Evolutionary conservation across 2,329 filamentous ascomycete species (phyloP).

Genomic region (Fusarium avenaceum): DNA sequence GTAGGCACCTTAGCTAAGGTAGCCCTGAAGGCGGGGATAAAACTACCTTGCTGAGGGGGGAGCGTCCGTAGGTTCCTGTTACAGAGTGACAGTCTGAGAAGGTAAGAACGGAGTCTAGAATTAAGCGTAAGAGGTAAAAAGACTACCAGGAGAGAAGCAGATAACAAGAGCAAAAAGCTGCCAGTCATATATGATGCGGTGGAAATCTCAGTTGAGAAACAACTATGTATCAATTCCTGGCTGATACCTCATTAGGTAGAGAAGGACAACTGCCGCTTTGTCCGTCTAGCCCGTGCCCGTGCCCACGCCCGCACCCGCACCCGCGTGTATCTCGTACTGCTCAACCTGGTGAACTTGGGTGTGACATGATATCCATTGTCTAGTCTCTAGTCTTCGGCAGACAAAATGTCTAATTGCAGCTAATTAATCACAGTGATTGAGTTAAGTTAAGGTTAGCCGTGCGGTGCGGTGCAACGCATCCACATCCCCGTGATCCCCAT

Average conservation of each 20-base stretch:
- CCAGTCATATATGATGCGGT: neutral
- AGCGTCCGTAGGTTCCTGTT: neutral
- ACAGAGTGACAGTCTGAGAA: neutral
- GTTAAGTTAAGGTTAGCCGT: neutral
- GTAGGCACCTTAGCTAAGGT: neutral
- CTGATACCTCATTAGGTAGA: neutral
- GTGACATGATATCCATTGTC: neutral
- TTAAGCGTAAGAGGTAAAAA: neutral
- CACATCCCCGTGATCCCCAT: neutral
- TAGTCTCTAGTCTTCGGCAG: neutral
- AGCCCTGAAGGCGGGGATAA: slow-evolving; percentile 23
- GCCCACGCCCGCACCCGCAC: too few relatives aligned
- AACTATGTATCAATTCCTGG: neutral
- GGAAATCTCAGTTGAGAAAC: neutral
- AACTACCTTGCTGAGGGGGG: slow-evolving; percentile 28
- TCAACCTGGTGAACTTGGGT: neutral
- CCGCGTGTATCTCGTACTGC: neutral
- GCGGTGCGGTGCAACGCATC: neutral
- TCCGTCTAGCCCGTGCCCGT: neutral
- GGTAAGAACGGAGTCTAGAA: neutral
- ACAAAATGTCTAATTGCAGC: neutral
- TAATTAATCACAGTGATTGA: neutral
- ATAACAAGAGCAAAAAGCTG: neutral
- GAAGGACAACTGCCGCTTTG: neutral
- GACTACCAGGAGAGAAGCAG: neutral